These are phyloP conservation scores for Mycena polygramma DNA, from an alignment of 768 basidiomycete genomes.

Conservation along the genomic window DNA sequence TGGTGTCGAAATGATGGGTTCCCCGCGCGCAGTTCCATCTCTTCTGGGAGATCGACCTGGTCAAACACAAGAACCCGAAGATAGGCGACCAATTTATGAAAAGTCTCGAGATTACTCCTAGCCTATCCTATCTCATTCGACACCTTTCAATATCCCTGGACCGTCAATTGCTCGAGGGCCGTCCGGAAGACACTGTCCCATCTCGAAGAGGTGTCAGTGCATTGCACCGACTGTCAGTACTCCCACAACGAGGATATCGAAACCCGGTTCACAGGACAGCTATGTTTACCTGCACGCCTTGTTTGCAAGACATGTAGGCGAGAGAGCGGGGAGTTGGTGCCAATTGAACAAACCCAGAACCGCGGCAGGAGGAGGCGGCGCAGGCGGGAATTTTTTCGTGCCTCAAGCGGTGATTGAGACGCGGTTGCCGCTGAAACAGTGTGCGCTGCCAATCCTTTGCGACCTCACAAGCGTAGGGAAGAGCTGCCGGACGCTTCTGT, in stretches of 20 bases:
- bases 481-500: too few relatives aligned
- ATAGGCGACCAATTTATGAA: not conserved
- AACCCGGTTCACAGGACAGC: too few relatives aligned
- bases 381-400: too few relatives aligned
- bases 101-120: not conserved
- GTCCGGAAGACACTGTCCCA: not conserved
- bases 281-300: too few relatives aligned
- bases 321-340: too few relatives aligned
- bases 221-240: conserved; percentile 2
- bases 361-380: too few relatives aligned
- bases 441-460: too few relatives aligned
- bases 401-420: too few relatives aligned
- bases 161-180: not conserved
- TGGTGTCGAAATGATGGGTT: conserved; percentile 8
- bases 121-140: conserved; percentile 1
- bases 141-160: conserved; percentile 2
- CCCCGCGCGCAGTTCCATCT: conserved; percentile 2
- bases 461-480: too few relatives aligned
- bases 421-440: too few relatives aligned
- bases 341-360: too few relatives aligned
- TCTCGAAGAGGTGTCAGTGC: not conserved
- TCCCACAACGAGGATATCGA: not conserved
- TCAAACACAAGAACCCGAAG: not conserved
- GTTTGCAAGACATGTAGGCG: too few relatives aligned
- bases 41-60: not conserved